Base-by-base conservation (phyloP, 164 flowering plant species). In the Paratinospora sagittata region DNA sequence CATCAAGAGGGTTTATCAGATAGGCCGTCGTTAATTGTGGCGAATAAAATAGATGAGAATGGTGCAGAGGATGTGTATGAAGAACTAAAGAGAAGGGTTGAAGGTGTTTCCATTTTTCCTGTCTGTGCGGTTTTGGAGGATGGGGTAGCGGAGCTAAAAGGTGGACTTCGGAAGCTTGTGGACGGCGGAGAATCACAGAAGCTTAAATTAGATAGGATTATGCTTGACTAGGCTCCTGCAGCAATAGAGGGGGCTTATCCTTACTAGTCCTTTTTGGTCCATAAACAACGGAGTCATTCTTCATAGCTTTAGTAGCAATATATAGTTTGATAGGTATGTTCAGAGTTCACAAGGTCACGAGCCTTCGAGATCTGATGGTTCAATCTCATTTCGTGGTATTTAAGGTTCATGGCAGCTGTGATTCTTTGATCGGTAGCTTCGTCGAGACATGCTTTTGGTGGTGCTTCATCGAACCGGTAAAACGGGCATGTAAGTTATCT, bases 81-180 rank as follows among this genome's bases (percentile, higher is more conserved):
- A 72, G 99, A 93, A 75, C 73, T 96, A 43, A 88, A 82, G 71
- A 81, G 82, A 74, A 89, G 98, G 74, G 95, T 96, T 47, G 73
- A 55, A 39, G 93, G 87, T 47, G 89, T 90, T 47, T 88, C 90
- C 14, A 81, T 93, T 6, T 96, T 80, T 74, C 95, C 96, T 4
- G 87, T 95, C 7, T 90, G 93, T 82, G 99, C 99, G 16, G 83
- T 93, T 47, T 73, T 96, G 75, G 95, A 85, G 69, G 99, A 96
- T 74, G 98, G 96, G 0, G 71, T 93, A 36, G 63, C 85, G 10
- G 96, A 91, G 82, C 77, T 96, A 13, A 96, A 87, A 86, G 85
- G 43, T 77, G 96, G 93, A 47, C 86, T 93, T 10, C 82, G 80
- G 77, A 72, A 68, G 82, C 99, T 96, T 67, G 86, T 88, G 39